Conservation (phyloP, 1,139 yeast genomes). For the Yamadazyma atlantica region DNA sequence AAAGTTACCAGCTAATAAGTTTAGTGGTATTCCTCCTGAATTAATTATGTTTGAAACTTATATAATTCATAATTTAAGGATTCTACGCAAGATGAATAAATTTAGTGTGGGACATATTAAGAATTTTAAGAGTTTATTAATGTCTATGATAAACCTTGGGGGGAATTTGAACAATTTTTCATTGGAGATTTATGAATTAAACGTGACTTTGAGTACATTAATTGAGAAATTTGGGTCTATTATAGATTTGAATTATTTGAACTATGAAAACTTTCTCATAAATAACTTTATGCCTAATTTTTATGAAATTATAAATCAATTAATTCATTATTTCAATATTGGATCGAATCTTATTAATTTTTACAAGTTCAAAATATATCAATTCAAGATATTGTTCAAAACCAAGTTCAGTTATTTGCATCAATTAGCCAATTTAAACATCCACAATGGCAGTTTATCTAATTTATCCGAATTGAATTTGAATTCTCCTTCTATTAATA, state of each 20-base stretch:
- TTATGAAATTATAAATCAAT: slow-evolving; percentile 48
- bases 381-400: slow-evolving; percentile 41
- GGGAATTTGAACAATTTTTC: slow-evolving; percentile 50
- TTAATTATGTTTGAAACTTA: slow-evolving; percentile 36
- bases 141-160: slow-evolving; percentile 42
- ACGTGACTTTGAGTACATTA: slow-evolving; percentile 29
- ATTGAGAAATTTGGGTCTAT: slow-evolving; percentile 50
- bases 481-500: slow-evolving; percentile 42
- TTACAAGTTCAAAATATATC: slow-evolving; percentile 47
- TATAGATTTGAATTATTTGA: slow-evolving; percentile 41
- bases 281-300: slow-evolving; percentile 41
- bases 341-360: slow-evolving; percentile 42
- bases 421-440: slow-evolving; percentile 33
- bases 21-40: slow-evolving; percentile 33
- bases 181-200: slow-evolving; percentile 34
- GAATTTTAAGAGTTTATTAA: slow-evolving; percentile 31
- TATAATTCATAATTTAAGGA: slow-evolving; percentile 34
- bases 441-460: slow-evolving; percentile 16
- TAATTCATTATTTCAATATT: slow-evolving; percentile 39
- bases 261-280: slow-evolving; percentile 39
- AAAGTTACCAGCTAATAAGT: slow-evolving; percentile 23
- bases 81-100: slow-evolving; percentile 34
- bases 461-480: slow-evolving; percentile 28
- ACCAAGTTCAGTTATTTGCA: slow-evolving; percentile 41
- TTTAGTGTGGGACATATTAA: slow-evolving; percentile 24